A percentile compares a stretch with the other conserved stretches of the same genome.
phyloP scores from a whole-genome alignment of 371 early-diverging fungal genomes.

The Mucor circinelloides region DNA sequence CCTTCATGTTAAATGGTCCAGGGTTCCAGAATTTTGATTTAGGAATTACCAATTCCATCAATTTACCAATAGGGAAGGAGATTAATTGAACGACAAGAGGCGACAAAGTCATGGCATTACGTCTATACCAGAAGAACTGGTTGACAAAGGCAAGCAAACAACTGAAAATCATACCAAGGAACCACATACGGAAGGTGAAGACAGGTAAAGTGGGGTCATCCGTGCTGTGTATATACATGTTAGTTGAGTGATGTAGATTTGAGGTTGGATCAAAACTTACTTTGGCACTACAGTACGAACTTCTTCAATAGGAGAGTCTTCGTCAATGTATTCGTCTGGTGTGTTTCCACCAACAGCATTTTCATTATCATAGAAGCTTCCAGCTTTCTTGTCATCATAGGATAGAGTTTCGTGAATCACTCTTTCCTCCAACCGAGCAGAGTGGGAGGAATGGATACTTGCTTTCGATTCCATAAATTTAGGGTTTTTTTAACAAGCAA shows the following conservation, averaged over 20 bases:
- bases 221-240: constrained; percentile 39
- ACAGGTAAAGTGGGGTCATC: constrained; percentile 72
- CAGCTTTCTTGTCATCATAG: not conserved
- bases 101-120: constrained; percentile 50
- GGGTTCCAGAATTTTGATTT: constrained; percentile 68
- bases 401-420: not conserved
- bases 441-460: constrained; percentile 1
- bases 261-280: not conserved
- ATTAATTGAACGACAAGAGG: constrained; percentile 63
- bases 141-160: constrained; percentile 66
- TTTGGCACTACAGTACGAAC: constrained; percentile 67
- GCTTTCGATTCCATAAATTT: not conserved
- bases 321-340: constrained; percentile 29
- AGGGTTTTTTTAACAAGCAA: not conserved
- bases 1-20: constrained; percentile 87
- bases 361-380: constrained; percentile 2
- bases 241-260: not conserved
- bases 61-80: constrained; percentile 65
- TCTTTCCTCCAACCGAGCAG: not conserved
- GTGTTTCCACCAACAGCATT: not conserved
- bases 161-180: constrained; percentile 67
- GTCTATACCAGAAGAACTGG: constrained; percentile 79
- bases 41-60: constrained; percentile 64
- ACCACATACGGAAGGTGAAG: constrained; percentile 77
- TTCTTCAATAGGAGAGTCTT: constrained; percentile 78